Conservation (phyloP, 768 basidiomycete genomes). For the Calocybe gangraenosa region DNA sequence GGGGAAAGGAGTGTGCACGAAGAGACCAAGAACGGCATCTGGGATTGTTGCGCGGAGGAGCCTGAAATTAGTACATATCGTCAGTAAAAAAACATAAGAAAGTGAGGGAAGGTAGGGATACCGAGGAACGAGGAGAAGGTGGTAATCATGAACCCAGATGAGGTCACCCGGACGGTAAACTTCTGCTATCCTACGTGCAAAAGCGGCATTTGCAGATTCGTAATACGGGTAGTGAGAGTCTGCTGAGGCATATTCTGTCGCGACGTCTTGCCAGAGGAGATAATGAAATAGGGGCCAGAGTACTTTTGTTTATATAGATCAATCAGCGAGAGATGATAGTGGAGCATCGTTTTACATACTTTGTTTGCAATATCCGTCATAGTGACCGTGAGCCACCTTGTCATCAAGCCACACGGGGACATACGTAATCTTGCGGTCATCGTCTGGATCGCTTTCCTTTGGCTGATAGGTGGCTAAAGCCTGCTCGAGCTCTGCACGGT, state of each 20-base stretch:
- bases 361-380: conserved; percentile 97
- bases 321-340: conserved; percentile 2
- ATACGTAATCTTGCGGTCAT: conserved; percentile 62
- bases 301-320: conserved; percentile 36
- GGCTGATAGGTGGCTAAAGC: conserved; percentile 60
- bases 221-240: conserved; percentile 82
- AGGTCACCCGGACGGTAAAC: conserved; percentile 88
- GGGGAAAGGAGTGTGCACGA: conserved; percentile 98
- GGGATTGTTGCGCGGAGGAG: conserved; percentile 71
- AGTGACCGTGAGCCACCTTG: conserved; percentile 87
- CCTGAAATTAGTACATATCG: conserved; percentile 21
- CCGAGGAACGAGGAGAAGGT: conserved; percentile 84
- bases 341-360: conserved; percentile 72
- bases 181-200: conserved; percentile 68
- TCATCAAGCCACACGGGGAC: conserved; percentile 92
- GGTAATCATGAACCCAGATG: conserved; percentile 95
- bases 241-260: conserved; percentile 82
- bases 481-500: conserved; percentile 61
- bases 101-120: conserved; percentile 12
- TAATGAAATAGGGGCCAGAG: conserved; percentile 99
- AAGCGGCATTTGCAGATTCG: conserved; percentile 78
- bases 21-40: conserved; percentile 78
- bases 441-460: conserved; percentile 53
- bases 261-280: conserved; percentile 95
- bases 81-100: background rate